Evolutionary conservation across 495 filamentous ascomycete species (phyloP).

Genomic region (Neurospora terricola): DNA sequence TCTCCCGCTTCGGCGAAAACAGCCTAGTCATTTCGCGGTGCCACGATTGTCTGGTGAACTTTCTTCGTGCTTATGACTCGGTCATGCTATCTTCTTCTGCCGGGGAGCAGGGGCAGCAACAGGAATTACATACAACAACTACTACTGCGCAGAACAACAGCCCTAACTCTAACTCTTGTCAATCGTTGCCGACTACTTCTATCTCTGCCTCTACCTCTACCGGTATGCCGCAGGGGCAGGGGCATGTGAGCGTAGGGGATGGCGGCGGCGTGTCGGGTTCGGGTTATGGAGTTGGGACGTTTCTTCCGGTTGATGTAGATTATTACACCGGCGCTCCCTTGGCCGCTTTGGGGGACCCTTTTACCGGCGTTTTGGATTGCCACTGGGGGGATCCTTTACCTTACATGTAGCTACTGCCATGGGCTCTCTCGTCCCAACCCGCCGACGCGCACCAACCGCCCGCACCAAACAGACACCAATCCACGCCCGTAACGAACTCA

Average conservation of each 20-base stretch:
- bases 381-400: background rate
- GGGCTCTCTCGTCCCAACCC: slow-evolving; percentile 86
- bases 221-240: background rate
- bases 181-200: background rate
- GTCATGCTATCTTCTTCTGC: background rate
- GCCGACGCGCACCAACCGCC: slow-evolving; percentile 93
- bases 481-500: slow-evolving; percentile 93
- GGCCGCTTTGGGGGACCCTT: background rate
- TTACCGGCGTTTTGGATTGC: background rate
- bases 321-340: background rate
- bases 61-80: background rate
- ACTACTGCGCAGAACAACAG: background rate
- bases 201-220: background rate
- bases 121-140: background rate
- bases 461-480: slow-evolving; percentile 93
- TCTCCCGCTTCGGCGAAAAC: background rate
- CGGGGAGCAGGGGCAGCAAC: background rate
- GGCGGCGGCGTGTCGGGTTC: background rate
- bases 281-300: background rate
- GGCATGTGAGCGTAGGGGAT: background rate
- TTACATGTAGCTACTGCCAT: too few relatives aligned
- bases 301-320: background rate
- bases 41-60: background rate
- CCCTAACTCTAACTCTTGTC: background rate
- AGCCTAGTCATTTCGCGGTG: background rate